Evolutionary conservation across 2,329 filamentous ascomycete species (phyloP), one percentile per base, ranked within the genome.

Genomic region (Incumbomyces delicatus): DNA sequence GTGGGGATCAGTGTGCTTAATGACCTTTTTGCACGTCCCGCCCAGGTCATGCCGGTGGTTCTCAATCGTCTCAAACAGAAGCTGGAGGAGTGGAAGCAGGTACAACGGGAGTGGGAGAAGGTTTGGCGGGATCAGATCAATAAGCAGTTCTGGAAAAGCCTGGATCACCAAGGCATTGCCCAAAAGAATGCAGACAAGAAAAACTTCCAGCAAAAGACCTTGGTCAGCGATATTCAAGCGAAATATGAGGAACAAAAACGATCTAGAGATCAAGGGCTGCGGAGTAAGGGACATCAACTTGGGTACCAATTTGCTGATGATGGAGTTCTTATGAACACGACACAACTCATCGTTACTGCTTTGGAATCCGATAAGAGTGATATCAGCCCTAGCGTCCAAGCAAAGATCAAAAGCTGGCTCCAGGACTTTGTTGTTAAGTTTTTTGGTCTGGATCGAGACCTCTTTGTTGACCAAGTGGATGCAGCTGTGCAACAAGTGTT

Each of bases 61-160:
- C 72, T 98, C 50, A 83, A 86, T 43, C 80, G 92, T 11, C 75
- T 98, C 57, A 96, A 96, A 69, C 87, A 94, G 59, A 95, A 96
- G 63, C 83, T 94, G 37, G 92, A 98, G 64, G 89, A 96, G 60
- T 98, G 92, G 92, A 87, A 94, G 54, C 89, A 94, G 56, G 90
- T 87, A 5, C 89, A 86, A 73, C 87, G 92, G 29, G 94, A 98
- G 63, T 98, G 92, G 92, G 89, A 96, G 65, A 95, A 95, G 67
- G 88, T 98, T 6, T 98, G 92, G 92, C 87, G 92, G 53, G 83
- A 87, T 41, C 92, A 96, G 68, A 96, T 90, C 18, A 85, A 94
- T 61, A 83, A 85, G 59, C 90, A 94, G 71, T 94, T 95, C 66
- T 86, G 94, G 68, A 94, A 88, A 70, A 95, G 88, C 63, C 78